These are phyloP conservation scores for Fusarium humuli DNA, from an alignment of 2,329 filamentous ascomycete species.

Conservation along the genomic window DNA sequence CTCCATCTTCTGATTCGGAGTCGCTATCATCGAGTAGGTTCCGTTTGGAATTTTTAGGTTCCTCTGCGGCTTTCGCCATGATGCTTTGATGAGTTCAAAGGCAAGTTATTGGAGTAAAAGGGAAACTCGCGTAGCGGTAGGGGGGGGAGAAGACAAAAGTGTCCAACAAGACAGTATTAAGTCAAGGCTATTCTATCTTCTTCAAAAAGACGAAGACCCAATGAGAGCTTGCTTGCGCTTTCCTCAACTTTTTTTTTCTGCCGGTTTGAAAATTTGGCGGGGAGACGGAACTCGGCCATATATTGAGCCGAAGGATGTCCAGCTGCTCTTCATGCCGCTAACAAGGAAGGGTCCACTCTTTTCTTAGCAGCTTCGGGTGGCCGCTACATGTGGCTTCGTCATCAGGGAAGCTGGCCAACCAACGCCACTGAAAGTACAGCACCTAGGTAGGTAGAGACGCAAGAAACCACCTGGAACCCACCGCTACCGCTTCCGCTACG, in stretches of 20 bases:
- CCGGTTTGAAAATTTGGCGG: constrained; percentile 51
- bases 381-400: constrained; percentile 43
- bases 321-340: not conserved
- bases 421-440: constrained; percentile 38
- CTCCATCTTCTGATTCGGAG: constrained; percentile 60
- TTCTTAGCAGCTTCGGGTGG: constrained; percentile 6
- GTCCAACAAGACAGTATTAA: constrained; percentile 7
- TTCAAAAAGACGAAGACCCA: constrained; percentile 22
- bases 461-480: constrained; percentile 25
- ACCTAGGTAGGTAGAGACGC: not conserved
- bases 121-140: not conserved
- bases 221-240: constrained; percentile 31
- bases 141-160: not conserved
- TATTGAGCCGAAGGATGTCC: constrained; percentile 1
- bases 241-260: constrained; percentile 48
- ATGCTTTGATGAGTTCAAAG: not conserved
- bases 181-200: constrained; percentile 29
- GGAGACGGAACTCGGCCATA: constrained; percentile 27
- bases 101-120: not conserved
- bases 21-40: constrained; percentile 68
- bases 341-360: constrained; percentile 1
- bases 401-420: constrained; percentile 42
- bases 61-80: constrained; percentile 45
- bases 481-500: constrained; percentile 25
- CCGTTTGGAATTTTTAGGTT: constrained; percentile 57